A percentile compares a stretch with the other conserved stretches of the same genome.
These are phyloP conservation scores for Saccharomyces hybrid DNA, from an alignment of 1,139 yeast species.

Conservation along the genomic window DNA sequence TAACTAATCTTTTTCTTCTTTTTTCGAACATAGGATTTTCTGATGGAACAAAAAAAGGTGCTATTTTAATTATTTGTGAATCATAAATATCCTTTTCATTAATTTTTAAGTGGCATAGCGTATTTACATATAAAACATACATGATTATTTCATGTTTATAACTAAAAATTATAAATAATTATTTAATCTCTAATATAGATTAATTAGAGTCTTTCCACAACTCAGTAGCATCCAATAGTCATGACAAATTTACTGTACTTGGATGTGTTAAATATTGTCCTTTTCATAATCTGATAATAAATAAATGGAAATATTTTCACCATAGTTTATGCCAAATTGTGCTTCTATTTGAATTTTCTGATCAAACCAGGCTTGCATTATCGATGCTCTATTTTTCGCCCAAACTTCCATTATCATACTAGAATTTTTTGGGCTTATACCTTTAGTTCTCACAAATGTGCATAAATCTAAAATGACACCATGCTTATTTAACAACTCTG, in stretches of 20 bases:
- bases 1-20: neutral
- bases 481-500: constrained; percentile 71
- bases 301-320: constrained; percentile 53
- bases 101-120: no score
- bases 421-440: neutral
- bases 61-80: no score
- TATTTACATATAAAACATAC: no score
- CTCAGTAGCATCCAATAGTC: neutral
- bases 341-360: constrained; percentile 37
- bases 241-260: neutral
- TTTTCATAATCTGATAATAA: constrained; percentile 29
- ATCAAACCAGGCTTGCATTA: constrained; percentile 48
- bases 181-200: neutral
- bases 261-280: constrained; percentile 1
- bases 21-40: no score
- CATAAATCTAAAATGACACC: constrained; percentile 82
- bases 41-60: no score
- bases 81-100: no score
- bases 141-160: no score
- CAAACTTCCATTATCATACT: constrained; percentile 61
- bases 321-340: constrained; percentile 50
- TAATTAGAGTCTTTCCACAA: neutral
- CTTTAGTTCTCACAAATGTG: constrained; percentile 63
- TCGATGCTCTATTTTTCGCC: constrained; percentile 64
- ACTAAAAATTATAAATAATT: no score